phyloP scores from a whole-genome alignment of 331 rosid genomes.

The Malus hybrid region DNA sequence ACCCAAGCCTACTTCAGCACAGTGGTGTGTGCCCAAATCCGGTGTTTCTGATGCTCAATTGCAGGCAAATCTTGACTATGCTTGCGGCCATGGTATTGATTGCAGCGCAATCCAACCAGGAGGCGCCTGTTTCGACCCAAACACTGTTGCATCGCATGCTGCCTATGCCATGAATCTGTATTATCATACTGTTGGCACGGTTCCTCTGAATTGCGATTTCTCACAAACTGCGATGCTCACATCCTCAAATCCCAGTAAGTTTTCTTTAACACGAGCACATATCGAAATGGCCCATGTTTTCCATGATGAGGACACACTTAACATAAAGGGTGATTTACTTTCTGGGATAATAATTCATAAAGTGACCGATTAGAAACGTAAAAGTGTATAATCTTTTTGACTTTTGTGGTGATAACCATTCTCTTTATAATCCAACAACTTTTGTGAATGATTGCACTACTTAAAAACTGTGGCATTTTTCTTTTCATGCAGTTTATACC shows the following conservation, averaged over 20 bases:
- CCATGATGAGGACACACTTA: background rate
- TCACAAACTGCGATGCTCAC: conserved; percentile 72
- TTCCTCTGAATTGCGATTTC: conserved; percentile 80
- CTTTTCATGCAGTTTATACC: background rate
- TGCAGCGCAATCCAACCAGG: conserved; percentile 77
- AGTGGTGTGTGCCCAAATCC: conserved; percentile 76
- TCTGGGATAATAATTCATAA: background rate
- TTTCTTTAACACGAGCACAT: background rate
- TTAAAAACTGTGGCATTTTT: background rate
- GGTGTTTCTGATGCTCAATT: conserved; percentile 53
- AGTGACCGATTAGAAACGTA: background rate
- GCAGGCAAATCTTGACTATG: conserved; percentile 73
- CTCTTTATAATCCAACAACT: background rate
- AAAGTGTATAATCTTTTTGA: background rate
- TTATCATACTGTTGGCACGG: conserved; percentile 46
- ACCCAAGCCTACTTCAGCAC: conserved; percentile 26
- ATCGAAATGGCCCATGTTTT: background rate
- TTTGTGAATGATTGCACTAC: background rate
- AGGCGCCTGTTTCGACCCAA: conserved; percentile 80
- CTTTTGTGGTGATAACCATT: background rate
- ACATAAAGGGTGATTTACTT: background rate
- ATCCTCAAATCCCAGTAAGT: conserved; percentile 80
- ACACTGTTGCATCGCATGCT: conserved; percentile 68
- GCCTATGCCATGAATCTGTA: conserved; percentile 91
- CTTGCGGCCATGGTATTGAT: conserved; percentile 73